Percentiles rank a stretch among this genome's conserved stretches.
phyloP scores from a whole-genome alignment of 192 early-diverging fungal genomes.

The Chytriomyces sp. region DNA sequence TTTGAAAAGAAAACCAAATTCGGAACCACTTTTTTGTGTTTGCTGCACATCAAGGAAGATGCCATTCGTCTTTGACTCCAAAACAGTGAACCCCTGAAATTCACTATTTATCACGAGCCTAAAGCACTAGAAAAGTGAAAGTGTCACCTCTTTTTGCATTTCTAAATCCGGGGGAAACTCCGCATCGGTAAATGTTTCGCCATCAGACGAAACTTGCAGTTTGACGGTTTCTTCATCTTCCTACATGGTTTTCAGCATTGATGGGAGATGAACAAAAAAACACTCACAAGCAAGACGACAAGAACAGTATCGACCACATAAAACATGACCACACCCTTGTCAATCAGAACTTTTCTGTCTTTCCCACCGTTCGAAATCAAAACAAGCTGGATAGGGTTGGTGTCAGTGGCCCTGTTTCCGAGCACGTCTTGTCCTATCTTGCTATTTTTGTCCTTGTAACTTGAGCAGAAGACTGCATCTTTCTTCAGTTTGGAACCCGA shows the following conservation, averaged over 20 bases:
- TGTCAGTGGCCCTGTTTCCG: conserved; percentile 37
- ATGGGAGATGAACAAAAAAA: conserved; percentile 18
- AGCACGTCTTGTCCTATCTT: conserved; percentile 60
- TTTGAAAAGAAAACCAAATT: conserved; percentile 87
- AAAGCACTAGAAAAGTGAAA: neutral
- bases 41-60: conserved; percentile 50
- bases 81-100: conserved; percentile 70
- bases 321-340: conserved; percentile 73
- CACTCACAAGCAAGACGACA: conserved; percentile 69
- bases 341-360: conserved; percentile 54
- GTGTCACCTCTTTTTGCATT: conserved; percentile 62
- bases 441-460: conserved; percentile 63
- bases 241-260: conserved; percentile 24
- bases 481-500: conserved; percentile 44
- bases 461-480: conserved; percentile 75
- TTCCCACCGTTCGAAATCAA: conserved; percentile 61
- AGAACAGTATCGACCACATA: conserved; percentile 79
- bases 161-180: conserved; percentile 82
- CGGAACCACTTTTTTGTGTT: conserved; percentile 42
- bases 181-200: conserved; percentile 67
- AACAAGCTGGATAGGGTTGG: conserved; percentile 73
- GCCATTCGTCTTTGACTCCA: conserved; percentile 73
- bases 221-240: conserved; percentile 50
- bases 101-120: neutral
- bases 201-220: conserved; percentile 77